A percentile compares a stretch with the other conserved stretches of the same genome.
Conservation (phyloP, 768 basidiomycete genomes). For the Trametes punicea region DNA sequence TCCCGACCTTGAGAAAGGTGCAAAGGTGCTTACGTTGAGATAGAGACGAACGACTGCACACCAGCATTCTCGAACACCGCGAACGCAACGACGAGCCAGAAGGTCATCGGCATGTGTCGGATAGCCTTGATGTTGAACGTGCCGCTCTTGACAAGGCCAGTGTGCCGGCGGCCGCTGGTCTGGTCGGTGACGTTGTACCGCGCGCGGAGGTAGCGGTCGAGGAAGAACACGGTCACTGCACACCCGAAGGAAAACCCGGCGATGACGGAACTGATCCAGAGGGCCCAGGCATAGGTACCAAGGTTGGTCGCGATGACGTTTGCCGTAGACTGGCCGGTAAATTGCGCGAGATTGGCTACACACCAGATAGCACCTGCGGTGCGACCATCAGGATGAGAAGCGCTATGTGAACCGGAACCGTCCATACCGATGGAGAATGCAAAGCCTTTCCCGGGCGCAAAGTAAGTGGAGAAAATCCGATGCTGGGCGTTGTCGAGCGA, state of each 20-base stretch:
- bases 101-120: constrained; percentile 35
- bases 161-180: constrained; percentile 32
- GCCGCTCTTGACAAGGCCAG: constrained; percentile 23
- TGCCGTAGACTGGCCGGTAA: constrained; percentile 39
- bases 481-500: constrained; percentile 43
- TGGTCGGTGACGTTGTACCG: constrained; percentile 38
- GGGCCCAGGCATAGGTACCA: constrained; percentile 39
- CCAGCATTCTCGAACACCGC: constrained; percentile 42
- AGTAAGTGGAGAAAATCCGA: constrained; percentile 43
- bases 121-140: constrained; percentile 34
- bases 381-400: background rate
- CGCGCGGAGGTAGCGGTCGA: constrained; percentile 36
- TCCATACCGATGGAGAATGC: constrained; percentile 35
- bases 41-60: constrained; percentile 42
- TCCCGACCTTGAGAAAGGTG: background rate
- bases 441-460: constrained; percentile 41
- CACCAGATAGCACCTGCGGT: constrained; percentile 36
- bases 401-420: background rate
- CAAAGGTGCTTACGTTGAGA: constrained; percentile 37
- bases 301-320: constrained; percentile 39
- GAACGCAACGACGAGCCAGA: constrained; percentile 42
- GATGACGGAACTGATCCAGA: constrained; percentile 41
- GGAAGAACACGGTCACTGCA: constrained; percentile 34
- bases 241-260: constrained; percentile 38
- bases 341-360: constrained; percentile 40